These are phyloP conservation scores for Coleophoma cylindrospora DNA, from an alignment of 2,329 filamentous ascomycete species.

Conservation along the genomic window DNA sequence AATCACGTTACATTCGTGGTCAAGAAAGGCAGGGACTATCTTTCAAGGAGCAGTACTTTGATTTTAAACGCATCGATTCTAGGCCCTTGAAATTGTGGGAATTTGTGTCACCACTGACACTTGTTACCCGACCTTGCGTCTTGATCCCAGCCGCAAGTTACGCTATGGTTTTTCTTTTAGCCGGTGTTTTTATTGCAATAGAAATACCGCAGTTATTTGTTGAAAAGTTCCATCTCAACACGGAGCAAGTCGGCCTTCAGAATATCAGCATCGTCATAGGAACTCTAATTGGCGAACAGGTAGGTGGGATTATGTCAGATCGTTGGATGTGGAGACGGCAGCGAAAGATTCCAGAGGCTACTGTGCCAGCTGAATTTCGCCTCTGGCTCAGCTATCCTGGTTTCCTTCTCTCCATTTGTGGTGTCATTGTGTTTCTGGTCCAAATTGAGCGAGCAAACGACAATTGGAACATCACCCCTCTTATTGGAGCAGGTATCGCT, in stretches of 20 bases:
- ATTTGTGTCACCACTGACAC: conserved; percentile 42
- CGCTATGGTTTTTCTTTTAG: conserved; percentile 52
- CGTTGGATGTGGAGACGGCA: conserved; percentile 41
- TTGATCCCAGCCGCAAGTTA: conserved; percentile 48
- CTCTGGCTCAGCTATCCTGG: conserved; percentile 54
- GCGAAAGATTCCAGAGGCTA: conserved; percentile 25
- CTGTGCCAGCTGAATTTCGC: conserved; percentile 45
- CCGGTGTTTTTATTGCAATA: conserved; percentile 45
- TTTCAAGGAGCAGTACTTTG: conserved; percentile 26
- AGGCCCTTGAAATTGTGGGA: conserved; percentile 41
- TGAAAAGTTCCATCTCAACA: conserved; percentile 49
- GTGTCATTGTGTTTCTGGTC: conserved; percentile 49
- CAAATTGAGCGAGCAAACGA: conserved; percentile 32
- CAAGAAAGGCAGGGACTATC: conserved; percentile 10
- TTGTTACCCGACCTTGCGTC: conserved; percentile 40
- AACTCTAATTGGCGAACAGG: conserved; percentile 51
- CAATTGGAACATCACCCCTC: conserved; percentile 51
- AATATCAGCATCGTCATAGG: conserved; percentile 52
- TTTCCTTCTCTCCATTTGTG: conserved; percentile 42
- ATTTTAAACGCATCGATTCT: conserved; percentile 46
- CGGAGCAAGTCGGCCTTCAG: conserved; percentile 53
- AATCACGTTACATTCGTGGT: conserved; percentile 46
- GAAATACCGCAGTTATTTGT: conserved; percentile 55
- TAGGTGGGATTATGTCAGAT: conserved; percentile 49
- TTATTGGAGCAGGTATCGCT: conserved; percentile 45